Percentiles rank a stretch among this genome's conserved stretches.
These are phyloP conservation scores for Marasmius sp. DNA, from an alignment of 1,284 basidiomycete species.

Conservation along the genomic window DNA sequence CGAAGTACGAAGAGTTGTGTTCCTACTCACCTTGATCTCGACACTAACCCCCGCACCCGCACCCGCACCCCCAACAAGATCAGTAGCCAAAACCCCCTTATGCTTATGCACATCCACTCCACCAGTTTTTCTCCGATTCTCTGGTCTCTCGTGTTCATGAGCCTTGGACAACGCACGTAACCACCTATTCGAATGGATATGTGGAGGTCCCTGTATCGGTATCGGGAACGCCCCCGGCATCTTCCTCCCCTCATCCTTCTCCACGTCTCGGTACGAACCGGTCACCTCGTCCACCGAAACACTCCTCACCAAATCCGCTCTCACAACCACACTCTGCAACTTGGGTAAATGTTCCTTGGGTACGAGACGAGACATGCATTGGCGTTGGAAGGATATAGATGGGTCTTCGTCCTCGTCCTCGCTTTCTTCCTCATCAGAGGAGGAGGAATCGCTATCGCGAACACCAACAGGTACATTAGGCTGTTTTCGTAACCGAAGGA, in stretches of 20 bases:
- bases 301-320: conserved; percentile 7
- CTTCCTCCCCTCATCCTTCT: neutral
- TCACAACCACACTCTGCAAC: conserved; percentile 55
- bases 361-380: conserved; percentile 60
- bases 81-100: conserved; percentile 70
- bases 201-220: neutral
- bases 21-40: conserved; percentile 91
- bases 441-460: neutral
- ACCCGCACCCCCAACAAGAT: conserved; percentile 64
- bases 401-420: conserved; percentile 28
- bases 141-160: conserved; percentile 54
- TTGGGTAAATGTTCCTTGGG: conserved; percentile 57
- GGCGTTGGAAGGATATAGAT: conserved; percentile 61
- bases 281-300: neutral
- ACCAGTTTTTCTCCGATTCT: conserved; percentile 51
- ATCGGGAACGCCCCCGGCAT: neutral
- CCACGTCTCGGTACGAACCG: neutral
- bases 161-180: conserved; percentile 38
- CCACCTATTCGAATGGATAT: conserved; percentile 3
- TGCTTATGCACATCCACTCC: conserved; percentile 53
- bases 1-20: conserved; percentile 17
- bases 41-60: conserved; percentile 63
- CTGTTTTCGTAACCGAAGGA: conserved; percentile 74
- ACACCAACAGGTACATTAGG: conserved; percentile 14
- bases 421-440: conserved; percentile 9